Conservation (phyloP, 768 basidiomycete species). For the Lactifluus hygrophoroides region DNA sequence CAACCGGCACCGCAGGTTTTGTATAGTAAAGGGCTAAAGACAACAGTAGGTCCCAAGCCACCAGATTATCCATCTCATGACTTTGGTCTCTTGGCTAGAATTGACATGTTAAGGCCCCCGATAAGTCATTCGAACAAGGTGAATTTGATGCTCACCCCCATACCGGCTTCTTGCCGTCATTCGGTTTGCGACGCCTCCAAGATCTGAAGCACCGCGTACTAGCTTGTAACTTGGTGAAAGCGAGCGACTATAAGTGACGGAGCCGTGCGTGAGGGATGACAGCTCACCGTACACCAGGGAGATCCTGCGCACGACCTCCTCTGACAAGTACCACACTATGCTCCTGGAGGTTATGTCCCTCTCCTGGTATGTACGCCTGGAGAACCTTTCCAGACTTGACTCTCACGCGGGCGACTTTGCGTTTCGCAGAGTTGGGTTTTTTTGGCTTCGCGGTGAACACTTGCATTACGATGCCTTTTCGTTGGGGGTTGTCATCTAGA, state of each 20-base stretch:
- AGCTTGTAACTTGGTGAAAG: conserved; percentile 74
- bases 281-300: conserved; percentile 89
- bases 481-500: conserved; percentile 70
- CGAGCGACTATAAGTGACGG: not conserved
- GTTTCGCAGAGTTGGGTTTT: conserved; percentile 98
- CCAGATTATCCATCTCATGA: conserved; percentile 1
- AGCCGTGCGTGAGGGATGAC: not conserved
- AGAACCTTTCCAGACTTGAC: conserved; percentile 81
- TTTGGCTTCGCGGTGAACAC: conserved; percentile 80
- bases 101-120: not conserved
- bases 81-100: conserved; percentile 12
- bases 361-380: conserved; percentile 93
- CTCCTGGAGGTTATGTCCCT: conserved; percentile 97
- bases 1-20: not conserved
- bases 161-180: conserved; percentile 82
- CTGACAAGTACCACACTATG: conserved; percentile 93
- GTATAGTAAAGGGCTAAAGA: not conserved
- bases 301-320: conserved; percentile 93
- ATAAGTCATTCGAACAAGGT: not conserved
- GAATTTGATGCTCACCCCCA: conserved; percentile 50
- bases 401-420: conserved; percentile 93
- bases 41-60: not conserved
- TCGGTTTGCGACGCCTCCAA: conserved; percentile 82
- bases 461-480: conserved; percentile 85
- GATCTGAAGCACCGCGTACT: conserved; percentile 86